Conservation (phyloP, 768 basidiomycete genomes). For the Suillus subaureus region DNA sequence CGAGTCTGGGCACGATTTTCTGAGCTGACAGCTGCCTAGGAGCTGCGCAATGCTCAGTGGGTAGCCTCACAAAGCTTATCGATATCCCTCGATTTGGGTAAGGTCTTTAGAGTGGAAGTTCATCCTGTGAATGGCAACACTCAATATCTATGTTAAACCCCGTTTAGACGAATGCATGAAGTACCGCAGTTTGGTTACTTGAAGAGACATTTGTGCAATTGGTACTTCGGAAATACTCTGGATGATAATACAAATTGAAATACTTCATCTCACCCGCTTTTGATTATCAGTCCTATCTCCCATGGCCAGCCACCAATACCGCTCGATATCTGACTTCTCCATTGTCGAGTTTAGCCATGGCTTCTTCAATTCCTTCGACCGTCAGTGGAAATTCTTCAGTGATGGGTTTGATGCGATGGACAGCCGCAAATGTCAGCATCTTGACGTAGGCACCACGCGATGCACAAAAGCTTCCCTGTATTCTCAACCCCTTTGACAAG, state of each 20-base stretch:
- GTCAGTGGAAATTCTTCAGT: conserved; percentile 36
- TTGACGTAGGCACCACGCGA: conserved; percentile 30
- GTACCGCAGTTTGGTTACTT: not conserved
- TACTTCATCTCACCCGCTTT: not conserved
- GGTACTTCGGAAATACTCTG: not conserved
- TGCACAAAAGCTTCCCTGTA: conserved; percentile 27
- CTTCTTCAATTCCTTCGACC: conserved; percentile 32
- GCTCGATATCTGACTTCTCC: conserved; percentile 36
- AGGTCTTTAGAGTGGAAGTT: not conserved
- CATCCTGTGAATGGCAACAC: not conserved
- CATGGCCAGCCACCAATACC: conserved; percentile 28
- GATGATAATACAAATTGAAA: not conserved
- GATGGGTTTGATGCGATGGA: conserved; percentile 30
- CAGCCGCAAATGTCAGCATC: conserved; percentile 39
- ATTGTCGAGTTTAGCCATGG: conserved; percentile 24
- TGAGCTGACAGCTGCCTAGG: no score
- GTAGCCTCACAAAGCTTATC: not conserved
- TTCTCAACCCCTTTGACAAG: conserved; percentile 18
- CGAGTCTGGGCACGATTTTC: no score
- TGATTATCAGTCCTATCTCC: not conserved
- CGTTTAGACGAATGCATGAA: not conserved
- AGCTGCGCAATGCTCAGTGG: not conserved
- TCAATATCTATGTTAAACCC: not conserved
- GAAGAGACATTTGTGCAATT: not conserved
- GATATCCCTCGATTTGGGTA: not conserved